phyloP scores from a whole-genome alignment of 441 rosid genomes.

The Rhodomyrtus psidioides region DNA sequence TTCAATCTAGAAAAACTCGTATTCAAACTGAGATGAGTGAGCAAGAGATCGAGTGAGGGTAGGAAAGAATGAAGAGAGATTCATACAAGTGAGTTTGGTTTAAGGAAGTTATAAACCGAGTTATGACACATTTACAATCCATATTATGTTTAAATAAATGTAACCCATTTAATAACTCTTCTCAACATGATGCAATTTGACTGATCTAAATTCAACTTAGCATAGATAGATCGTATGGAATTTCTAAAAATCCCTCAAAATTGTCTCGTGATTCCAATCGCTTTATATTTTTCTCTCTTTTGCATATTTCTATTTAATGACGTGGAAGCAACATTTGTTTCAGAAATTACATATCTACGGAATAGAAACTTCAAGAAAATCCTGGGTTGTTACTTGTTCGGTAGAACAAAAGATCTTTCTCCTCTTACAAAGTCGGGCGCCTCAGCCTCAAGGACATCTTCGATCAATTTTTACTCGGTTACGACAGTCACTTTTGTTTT shows the following conservation, averaged over 20 bases:
- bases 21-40: too few species aligned
- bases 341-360: not conserved
- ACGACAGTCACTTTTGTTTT: not conserved
- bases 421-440: not conserved
- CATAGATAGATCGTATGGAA: not conserved
- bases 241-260: not conserved
- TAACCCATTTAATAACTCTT: too few species aligned
- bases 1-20: too few species aligned
- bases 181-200: too few species aligned
- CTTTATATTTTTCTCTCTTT: not conserved
- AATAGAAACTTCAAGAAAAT: not conserved
- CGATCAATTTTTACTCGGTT: not conserved
- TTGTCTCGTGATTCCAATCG: not conserved
- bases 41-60: too few species aligned
- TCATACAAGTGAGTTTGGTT: too few species aligned
- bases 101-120: too few species aligned
- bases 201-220: not conserved
- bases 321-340: not conserved
- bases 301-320: not conserved
- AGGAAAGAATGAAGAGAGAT: too few species aligned
- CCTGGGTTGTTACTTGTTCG: not conserved
- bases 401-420: not conserved
- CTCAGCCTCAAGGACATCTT: not conserved
- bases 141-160: too few species aligned
- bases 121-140: too few species aligned